phyloP scores from a whole-genome alignment of 2,329 filamentous ascomycete species.

The Sporothrix mexicana region DNA sequence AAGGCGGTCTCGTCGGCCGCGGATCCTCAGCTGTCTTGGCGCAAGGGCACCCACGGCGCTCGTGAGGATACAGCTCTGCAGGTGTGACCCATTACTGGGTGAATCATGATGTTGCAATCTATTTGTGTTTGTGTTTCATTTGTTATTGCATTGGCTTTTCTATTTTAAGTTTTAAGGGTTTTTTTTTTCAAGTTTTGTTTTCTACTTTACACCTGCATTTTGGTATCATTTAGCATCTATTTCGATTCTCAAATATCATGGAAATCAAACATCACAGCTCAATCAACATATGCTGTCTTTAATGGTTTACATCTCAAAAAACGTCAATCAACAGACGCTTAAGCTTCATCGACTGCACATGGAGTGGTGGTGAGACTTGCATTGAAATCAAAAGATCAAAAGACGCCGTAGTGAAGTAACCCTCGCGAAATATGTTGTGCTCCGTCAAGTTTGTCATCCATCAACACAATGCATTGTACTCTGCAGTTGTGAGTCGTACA shows the following conservation, averaged over 20 bases:
- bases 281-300: no score
- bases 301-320: no score
- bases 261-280: no score
- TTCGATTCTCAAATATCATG: no score
- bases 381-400: not conserved
- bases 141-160: not conserved
- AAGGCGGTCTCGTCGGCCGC: constrained; percentile 53
- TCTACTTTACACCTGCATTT: no score
- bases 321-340: no score
- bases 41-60: constrained; percentile 61
- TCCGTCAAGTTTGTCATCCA: not conserved
- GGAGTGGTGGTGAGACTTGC: not conserved
- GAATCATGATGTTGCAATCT: not conserved
- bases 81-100: not conserved
- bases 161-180: not conserved
- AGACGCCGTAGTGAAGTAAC: not conserved
- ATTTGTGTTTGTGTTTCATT: not conserved
- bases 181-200: not conserved
- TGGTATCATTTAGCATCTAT: no score
- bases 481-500: no score
- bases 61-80: constrained; percentile 56
- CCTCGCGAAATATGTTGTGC: not conserved
- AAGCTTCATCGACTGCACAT: no score
- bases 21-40: constrained; percentile 63
- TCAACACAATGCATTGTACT: not conserved